Conservation (phyloP, 805 yeast genomes). For the Blastobotrys peoriensis region DNA sequence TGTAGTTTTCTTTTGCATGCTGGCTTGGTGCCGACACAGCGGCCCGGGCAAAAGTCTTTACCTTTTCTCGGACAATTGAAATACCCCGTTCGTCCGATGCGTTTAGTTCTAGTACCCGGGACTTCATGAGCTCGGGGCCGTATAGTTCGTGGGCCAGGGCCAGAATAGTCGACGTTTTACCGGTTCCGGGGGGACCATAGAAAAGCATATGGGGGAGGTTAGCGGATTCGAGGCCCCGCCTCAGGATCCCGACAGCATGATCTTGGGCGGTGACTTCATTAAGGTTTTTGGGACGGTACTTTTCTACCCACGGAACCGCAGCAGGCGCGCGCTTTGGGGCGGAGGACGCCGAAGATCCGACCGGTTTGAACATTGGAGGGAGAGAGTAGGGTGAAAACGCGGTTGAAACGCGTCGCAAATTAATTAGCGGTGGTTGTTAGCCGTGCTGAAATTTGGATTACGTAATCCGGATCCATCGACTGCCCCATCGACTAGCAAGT, state of each 20-base stretch:
- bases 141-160: constrained; percentile 84
- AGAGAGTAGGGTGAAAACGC: too few relatives aligned
- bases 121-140: constrained; percentile 78
- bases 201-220: constrained; percentile 74
- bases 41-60: constrained; percentile 87
- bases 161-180: constrained; percentile 82
- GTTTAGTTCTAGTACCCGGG: constrained; percentile 89
- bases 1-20: constrained; percentile 65
- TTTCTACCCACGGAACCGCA: constrained; percentile 82
- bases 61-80: constrained; percentile 94
- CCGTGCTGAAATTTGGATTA: too few relatives aligned
- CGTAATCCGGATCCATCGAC: too few relatives aligned
- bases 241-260: constrained; percentile 77
- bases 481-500: too few relatives aligned
- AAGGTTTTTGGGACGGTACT: constrained; percentile 82
- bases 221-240: constrained; percentile 69
- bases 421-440: too few relatives aligned
- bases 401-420: too few relatives aligned
- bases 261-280: constrained; percentile 90
- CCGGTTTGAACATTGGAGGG: too few relatives aligned
- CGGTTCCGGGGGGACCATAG: constrained; percentile 97
- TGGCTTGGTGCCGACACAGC: constrained; percentile 74
- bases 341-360: too few relatives aligned
- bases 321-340: too few relatives aligned
- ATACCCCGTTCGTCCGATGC: constrained; percentile 98